phyloP scores from a whole-genome alignment of 805 yeast species.

The Wickerhamomyces rabaulensis region DNA sequence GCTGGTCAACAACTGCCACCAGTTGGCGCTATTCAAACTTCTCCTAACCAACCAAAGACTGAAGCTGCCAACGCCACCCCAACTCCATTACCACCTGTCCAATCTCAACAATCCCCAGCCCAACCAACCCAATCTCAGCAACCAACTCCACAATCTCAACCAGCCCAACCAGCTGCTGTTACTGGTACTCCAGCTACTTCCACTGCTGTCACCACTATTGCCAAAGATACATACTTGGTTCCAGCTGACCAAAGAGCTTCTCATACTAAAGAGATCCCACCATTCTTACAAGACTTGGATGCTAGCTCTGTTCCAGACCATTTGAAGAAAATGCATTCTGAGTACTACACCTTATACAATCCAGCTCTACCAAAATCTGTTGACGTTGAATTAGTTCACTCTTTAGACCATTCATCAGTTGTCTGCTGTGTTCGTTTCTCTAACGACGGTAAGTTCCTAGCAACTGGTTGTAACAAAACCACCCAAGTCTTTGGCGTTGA shows the following conservation, averaged over 20 bases:
- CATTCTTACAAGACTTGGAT: constrained; percentile 76
- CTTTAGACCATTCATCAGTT: constrained; percentile 88
- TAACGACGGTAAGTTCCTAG: constrained; percentile 84
- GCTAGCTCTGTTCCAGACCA: constrained; percentile 69
- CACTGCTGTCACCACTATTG: constrained; percentile 21
- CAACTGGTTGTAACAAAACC: constrained; percentile 95
- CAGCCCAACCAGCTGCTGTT: constrained; percentile 12
- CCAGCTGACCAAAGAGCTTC: constrained; percentile 34
- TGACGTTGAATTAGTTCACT: constrained; percentile 84
- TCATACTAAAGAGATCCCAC: constrained; percentile 74
- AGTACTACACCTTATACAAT: constrained; percentile 85
- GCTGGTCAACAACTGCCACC: constrained; percentile 23
- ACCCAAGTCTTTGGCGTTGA: constrained; percentile 92
- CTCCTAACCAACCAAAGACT: constrained; percentile 29
- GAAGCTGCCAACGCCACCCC: constrained; percentile 15
- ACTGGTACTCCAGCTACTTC: constrained; percentile 5
- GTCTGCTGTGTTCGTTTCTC: constrained; percentile 96
- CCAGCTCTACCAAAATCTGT: constrained; percentile 72
- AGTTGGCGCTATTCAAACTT: constrained; percentile 12
- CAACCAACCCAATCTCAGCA: constrained; percentile 18
- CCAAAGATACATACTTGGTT: constrained; percentile 26
- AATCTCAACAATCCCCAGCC: constrained; percentile 20
- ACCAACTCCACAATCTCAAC: constrained; percentile 19
- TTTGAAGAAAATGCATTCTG: constrained; percentile 76
- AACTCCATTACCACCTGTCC: constrained; percentile 16